A percentile compares a stretch with the other conserved stretches of the same genome.
phyloP scores from a whole-genome alignment of 768 basidiomycete genomes.

The Thelephora ganbajun region DNA sequence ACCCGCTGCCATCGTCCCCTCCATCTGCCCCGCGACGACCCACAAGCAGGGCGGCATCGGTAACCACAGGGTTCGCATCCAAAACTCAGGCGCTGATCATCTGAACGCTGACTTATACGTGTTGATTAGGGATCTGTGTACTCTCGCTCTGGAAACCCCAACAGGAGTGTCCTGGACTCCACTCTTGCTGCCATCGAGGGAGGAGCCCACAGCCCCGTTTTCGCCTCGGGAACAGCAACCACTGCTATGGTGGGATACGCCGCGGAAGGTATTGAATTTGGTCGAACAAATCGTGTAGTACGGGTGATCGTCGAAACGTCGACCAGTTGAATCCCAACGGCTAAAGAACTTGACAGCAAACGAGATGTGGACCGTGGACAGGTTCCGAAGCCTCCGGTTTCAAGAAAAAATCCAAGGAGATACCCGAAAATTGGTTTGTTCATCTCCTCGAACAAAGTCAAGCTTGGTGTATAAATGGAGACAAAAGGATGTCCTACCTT shows the following conservation, averaged over 20 bases:
- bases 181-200: slow-evolving; percentile 75
- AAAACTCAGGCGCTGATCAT: neutral
- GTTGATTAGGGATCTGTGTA: slow-evolving; percentile 70
- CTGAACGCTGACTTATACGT: neutral
- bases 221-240: slow-evolving; percentile 75
- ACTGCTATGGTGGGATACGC: slow-evolving; percentile 75
- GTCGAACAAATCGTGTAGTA: too few relatives aligned
- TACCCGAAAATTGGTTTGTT: too few relatives aligned
- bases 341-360: too few relatives aligned
- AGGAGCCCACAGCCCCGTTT: slow-evolving; percentile 60
- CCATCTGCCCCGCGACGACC: slow-evolving; percentile 87
- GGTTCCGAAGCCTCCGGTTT: too few relatives aligned
- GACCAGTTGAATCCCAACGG: too few relatives aligned
- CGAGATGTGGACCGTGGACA: too few relatives aligned
- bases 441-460: too few relatives aligned
- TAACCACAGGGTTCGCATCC: slow-evolving; percentile 48
- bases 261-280: too few relatives aligned
- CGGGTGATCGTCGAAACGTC: too few relatives aligned
- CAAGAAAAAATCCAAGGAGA: too few relatives aligned
- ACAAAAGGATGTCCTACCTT: too few relatives aligned
- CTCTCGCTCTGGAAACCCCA: slow-evolving; percentile 81
- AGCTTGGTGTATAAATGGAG: too few relatives aligned
- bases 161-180: slow-evolving; percentile 64
- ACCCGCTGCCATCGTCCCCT: slow-evolving; percentile 78
- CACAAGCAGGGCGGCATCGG: slow-evolving; percentile 76